Percentiles rank a stretch among this genome's conserved stretches.
Evolutionary conservation across 768 basidiomycete species (phyloP).

Genomic region (Suillus luteus): DNA sequence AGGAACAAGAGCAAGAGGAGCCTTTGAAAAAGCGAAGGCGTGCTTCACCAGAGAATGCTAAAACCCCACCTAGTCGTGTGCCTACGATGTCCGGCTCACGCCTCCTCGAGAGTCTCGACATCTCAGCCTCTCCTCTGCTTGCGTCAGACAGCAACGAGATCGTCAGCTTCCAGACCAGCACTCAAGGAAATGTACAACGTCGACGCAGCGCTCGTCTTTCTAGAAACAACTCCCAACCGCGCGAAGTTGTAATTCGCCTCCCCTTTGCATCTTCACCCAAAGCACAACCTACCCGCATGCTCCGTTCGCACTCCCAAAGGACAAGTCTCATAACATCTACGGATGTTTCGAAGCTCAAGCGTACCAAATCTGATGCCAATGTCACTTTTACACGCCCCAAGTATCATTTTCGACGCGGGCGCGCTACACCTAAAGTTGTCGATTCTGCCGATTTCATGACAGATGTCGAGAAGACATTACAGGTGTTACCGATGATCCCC

Average conservation of each 20-base stretch:
- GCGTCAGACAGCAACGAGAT: slow-evolving; percentile 10
- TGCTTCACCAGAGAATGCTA: not conserved
- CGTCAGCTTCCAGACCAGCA: not conserved
- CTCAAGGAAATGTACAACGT: slow-evolving; percentile 13
- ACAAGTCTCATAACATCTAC: not conserved
- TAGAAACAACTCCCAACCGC: slow-evolving; percentile 8
- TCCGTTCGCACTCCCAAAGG: slow-evolving; percentile 30
- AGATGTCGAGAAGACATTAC: not conserved
- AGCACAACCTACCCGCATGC: slow-evolving; percentile 22
- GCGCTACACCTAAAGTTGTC: not conserved
- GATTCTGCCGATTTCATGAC: not conserved
- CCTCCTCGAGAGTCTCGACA: slow-evolving; percentile 29
- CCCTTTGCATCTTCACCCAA: slow-evolving; percentile 26
- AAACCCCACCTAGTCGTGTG: not conserved
- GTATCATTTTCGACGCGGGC: slow-evolving; percentile 3
- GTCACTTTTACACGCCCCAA: not conserved
- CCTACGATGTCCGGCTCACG: slow-evolving; percentile 18
- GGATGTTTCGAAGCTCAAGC: not conserved
- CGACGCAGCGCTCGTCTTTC: slow-evolving; percentile 29
- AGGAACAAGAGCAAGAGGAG: slow-evolving; percentile 29
- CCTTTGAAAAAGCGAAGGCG: slow-evolving; percentile 13
- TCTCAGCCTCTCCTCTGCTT: slow-evolving; percentile 29
- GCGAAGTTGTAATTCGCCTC: slow-evolving; percentile 23
- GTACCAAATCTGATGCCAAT: slow-evolving; percentile 1
- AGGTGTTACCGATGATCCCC: not conserved